Evolutionary conservation across 768 basidiomycete species (phyloP).

Genomic region (Boletus bicolor): DNA sequence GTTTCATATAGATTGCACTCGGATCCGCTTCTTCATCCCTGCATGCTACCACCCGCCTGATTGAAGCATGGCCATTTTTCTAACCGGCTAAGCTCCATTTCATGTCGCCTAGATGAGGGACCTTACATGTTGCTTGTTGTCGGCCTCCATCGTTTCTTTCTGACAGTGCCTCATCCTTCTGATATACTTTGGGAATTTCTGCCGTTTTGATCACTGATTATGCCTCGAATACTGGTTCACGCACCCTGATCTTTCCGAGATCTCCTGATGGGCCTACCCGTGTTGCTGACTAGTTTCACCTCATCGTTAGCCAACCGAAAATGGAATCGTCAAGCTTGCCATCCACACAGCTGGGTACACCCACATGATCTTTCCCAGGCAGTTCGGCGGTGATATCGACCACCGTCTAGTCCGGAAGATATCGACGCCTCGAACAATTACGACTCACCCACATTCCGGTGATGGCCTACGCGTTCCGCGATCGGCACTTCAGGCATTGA

Average conservation of each 20-base stretch:
- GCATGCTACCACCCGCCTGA: background rate
- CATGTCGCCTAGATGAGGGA: background rate
- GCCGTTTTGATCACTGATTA: background rate
- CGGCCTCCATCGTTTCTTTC: background rate
- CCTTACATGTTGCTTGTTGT: background rate
- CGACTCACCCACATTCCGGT: constrained; percentile 49
- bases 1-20: no score
- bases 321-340: constrained; percentile 73
- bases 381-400: background rate
- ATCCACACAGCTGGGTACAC: constrained; percentile 76
- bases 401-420: constrained; percentile 31
- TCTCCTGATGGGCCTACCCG: background rate
- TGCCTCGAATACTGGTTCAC: background rate
- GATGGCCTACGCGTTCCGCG: constrained; percentile 67
- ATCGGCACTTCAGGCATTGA: constrained; percentile 45
- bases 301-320: constrained; percentile 56
- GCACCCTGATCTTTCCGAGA: background rate
- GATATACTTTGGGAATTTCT: background rate
- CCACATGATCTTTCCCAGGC: constrained; percentile 26
- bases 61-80: background rate
- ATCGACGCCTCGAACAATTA: constrained; percentile 76
- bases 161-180: background rate
- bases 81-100: background rate
- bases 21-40: background rate
- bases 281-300: constrained; percentile 1